Evolutionary conservation across 305 asterid genomes (phyloP).

Genomic region (Rubia peregrina): DNA sequence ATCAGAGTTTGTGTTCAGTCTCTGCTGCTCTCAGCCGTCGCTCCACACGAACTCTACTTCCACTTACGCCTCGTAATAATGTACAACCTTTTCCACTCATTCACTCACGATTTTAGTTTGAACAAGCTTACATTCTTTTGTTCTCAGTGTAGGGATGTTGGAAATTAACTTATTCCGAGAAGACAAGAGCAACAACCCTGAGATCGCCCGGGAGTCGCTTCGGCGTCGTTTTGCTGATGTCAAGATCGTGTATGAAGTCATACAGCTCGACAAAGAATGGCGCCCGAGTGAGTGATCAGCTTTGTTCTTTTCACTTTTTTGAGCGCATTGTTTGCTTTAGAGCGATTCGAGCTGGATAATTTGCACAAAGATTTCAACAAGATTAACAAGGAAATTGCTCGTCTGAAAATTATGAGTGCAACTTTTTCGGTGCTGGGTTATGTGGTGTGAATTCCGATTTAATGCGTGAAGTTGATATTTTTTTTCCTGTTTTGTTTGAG

Average conservation of each 20-base stretch:
- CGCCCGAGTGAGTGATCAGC: constrained; percentile 8
- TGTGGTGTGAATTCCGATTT: too few species aligned
- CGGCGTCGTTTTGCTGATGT: constrained; percentile 69
- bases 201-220: constrained; percentile 71
- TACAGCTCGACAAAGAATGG: neutral
- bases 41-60: too few species aligned
- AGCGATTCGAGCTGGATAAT: constrained; percentile 71
- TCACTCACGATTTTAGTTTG: neutral
- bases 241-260: constrained; percentile 46
- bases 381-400: constrained; percentile 11
- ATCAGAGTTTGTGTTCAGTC: too few species aligned
- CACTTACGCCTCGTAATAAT: neutral
- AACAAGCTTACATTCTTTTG: too few species aligned
- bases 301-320: too few species aligned
- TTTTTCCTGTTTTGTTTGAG: neutral
- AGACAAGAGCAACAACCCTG: constrained; percentile 48
- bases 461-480: too few species aligned
- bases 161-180: constrained; percentile 49
- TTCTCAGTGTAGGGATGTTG: constrained; percentile 40
- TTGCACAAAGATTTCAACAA: constrained; percentile 62
- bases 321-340: constrained; percentile 33
- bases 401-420: constrained; percentile 4
- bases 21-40: too few species aligned
- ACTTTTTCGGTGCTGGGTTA: neutral
- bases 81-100: neutral